A percentile compares a stretch with the other conserved stretches of the same genome.
Evolutionary conservation across 2,329 filamentous ascomycete species (phyloP).

Genomic region (Arthroderma sp.): DNA sequence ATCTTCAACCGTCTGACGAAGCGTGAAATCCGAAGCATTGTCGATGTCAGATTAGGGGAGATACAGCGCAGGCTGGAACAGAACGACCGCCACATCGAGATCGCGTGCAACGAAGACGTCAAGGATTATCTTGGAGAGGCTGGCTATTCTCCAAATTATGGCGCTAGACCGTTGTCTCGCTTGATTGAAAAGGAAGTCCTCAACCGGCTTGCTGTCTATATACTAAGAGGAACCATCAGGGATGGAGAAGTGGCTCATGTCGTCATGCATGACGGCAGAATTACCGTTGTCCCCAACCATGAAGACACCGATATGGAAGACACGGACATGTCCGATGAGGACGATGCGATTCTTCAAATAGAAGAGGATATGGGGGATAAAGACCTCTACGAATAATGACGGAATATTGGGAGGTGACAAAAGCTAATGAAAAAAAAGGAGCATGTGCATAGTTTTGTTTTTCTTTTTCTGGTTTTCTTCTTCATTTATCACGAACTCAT

Average conservation of each 20-base stretch:
- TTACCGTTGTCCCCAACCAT: conserved; percentile 76
- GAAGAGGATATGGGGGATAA: conserved; percentile 44
- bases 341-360: conserved; percentile 61
- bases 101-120: conserved; percentile 69
- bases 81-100: conserved; percentile 75
- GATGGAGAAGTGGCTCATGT: conserved; percentile 78
- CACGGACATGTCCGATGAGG: conserved; percentile 54
- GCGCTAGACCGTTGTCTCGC: conserved; percentile 72
- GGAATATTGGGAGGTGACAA: neutral
- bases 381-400: conserved; percentile 48
- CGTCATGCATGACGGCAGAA: conserved; percentile 63
- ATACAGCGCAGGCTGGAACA: conserved; percentile 81
- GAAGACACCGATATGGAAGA: conserved; percentile 62
- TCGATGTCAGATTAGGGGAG: conserved; percentile 74
- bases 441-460: neutral
- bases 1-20: conserved; percentile 96
- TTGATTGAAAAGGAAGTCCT: conserved; percentile 96
- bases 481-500: neutral
- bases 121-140: conserved; percentile 86
- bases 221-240: conserved; percentile 68
- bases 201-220: conserved; percentile 82
- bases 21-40: conserved; percentile 84
- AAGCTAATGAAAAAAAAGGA: neutral
- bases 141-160: conserved; percentile 91
- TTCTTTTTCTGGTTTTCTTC: neutral